Evolutionary conservation across 495 filamentous ascomycete genomes (phyloP), one percentile per base, ranked within the genome.

Genomic region (Penicillium antarcticum): DNA sequence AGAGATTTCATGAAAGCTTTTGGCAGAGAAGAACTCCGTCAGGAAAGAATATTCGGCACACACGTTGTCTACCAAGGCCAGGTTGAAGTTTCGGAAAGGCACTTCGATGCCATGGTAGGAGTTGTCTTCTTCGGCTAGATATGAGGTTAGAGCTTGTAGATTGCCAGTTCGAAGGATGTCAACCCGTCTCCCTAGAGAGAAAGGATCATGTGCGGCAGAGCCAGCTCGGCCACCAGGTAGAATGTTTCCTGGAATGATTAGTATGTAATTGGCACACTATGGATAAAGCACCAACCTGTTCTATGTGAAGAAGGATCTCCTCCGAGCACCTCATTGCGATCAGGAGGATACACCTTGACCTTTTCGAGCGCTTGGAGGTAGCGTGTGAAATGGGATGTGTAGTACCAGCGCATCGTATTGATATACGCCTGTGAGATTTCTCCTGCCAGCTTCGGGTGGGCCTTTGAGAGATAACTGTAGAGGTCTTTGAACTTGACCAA

Each of bases 371-470:
- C 81, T 51, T 85, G 82, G 44, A 86, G 80, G 65, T 97, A 98
- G 14, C 92, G 88, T 4, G 83, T 86, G 65, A 98, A 98, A 66
- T 97, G 86, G 51, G 87, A 92, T 34, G 84, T 72, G 61, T 97
- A 97, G 60, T 98, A 98, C 94, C 94, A 98, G 38, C 91, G 83
- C 92, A 98, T 97, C 7, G 94, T 98, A 70, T 97, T 96, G 69
- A 95, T 85, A 57, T 98, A 98, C 6, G 94, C 94, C 70, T 92
- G 89, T 16, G 82, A 83, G 56, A 97, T 95, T 62, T 97, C 88
- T 32, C 89, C 86, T 2, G 89, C 88, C 5, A 98, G 80, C 21
- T 80, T 73, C 1, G 85, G 73, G 57, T 97, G 91, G 49, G 89
- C 86, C 52, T 80, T 82, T 34, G 84, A 81, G 31, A 97, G 79